A percentile compares a stretch with the other conserved stretches of the same genome.
phyloP scores from a whole-genome alignment of 1,139 yeast genomes.

The Blastobotrys persicus region DNA sequence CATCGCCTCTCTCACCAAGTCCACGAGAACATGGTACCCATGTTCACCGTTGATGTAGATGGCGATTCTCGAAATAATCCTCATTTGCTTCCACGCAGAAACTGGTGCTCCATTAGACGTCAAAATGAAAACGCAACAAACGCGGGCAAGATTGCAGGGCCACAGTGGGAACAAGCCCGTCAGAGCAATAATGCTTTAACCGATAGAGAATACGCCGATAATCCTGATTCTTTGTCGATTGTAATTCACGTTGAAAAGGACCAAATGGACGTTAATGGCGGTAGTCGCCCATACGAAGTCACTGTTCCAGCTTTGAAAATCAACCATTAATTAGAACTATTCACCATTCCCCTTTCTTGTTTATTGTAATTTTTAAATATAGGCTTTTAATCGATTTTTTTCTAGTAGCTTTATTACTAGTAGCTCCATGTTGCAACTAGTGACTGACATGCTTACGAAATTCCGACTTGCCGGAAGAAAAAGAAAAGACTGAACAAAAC shows the following conservation, averaged over 20 bases:
- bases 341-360: neutral
- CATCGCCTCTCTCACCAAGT: constrained; percentile 61
- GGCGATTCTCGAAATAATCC: constrained; percentile 53
- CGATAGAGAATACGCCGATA: constrained; percentile 43
- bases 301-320: constrained; percentile 51
- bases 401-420: too few species aligned
- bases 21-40: constrained; percentile 76
- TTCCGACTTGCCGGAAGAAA: too few species aligned
- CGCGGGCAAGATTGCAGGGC: constrained; percentile 20
- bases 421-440: too few species aligned
- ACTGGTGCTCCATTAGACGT: constrained; percentile 51
- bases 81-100: constrained; percentile 72
- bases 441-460: too few species aligned
- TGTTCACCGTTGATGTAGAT: constrained; percentile 63
- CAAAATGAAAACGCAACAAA: constrained; percentile 31
- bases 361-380: neutral
- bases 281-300: constrained; percentile 64
- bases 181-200: constrained; percentile 4
- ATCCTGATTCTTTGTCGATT: constrained; percentile 59
- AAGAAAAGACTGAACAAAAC: too few species aligned
- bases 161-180: constrained; percentile 6
- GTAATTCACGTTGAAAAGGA: constrained; percentile 72
- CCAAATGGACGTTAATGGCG: constrained; percentile 48
- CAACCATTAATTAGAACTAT: neutral
- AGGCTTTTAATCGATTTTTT: too few species aligned